phyloP scores from a whole-genome alignment of 805 yeast genomes.

The Torulaspora delbrueckii region DNA sequence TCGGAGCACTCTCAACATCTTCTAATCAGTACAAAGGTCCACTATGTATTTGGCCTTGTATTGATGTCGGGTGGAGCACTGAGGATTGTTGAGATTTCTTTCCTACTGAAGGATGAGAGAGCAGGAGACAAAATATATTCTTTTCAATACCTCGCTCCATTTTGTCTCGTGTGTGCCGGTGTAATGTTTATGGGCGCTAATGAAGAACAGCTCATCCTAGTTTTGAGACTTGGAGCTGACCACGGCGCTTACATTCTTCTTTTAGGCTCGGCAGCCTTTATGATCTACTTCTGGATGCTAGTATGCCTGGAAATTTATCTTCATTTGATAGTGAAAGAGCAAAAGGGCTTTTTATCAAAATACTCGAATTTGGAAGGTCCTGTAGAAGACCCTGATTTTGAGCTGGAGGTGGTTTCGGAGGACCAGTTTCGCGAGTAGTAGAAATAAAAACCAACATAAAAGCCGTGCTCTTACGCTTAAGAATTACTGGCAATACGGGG shows the following conservation, averaged over 20 bases:
- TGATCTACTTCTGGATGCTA: conserved; percentile 63
- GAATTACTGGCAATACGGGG: too few relatives aligned
- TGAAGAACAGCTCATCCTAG: conserved; percentile 76
- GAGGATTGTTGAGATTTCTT: conserved; percentile 74
- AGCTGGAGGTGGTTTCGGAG: conserved; percentile 10
- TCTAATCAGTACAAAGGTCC: conserved; percentile 78
- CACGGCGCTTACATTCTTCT: conserved; percentile 78
- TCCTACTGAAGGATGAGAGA: conserved; percentile 62
- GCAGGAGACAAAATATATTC: conserved; percentile 48
- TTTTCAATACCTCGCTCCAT: conserved; percentile 85
- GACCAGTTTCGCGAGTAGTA: not conserved
- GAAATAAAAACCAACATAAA: too few relatives aligned
- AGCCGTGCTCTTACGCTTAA: too few relatives aligned
- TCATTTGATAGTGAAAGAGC: conserved; percentile 28
- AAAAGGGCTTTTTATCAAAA: conserved; percentile 14
- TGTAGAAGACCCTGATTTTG: conserved; percentile 8
- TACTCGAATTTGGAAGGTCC: conserved; percentile 6
- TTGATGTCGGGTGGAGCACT: conserved; percentile 73
- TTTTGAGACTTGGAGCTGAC: conserved; percentile 71
- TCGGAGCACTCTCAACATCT: conserved; percentile 78
- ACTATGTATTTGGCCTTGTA: conserved; percentile 76
- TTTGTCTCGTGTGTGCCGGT: conserved; percentile 74
- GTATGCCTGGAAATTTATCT: conserved; percentile 57
- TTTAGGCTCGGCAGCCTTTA: conserved; percentile 65
- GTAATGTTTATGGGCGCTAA: conserved; percentile 85